Evolutionary conservation across 2,329 filamentous ascomycete species (phyloP).

Genomic region (Botrytis porri): DNA sequence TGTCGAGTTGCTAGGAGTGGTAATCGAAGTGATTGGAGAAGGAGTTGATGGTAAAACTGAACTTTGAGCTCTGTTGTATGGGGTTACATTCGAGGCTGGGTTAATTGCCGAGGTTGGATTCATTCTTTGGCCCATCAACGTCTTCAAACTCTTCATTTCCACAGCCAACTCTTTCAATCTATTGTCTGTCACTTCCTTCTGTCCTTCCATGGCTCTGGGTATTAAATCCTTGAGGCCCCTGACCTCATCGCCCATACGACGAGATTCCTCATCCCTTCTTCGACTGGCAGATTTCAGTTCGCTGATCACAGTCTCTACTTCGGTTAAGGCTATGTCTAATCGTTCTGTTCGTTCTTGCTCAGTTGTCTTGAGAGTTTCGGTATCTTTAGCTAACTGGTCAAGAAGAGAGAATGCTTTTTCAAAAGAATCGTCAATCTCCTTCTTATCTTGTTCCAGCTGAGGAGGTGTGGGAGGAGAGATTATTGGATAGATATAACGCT

Average conservation of each 20-base stretch:
- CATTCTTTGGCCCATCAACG: slow-evolving; percentile 68
- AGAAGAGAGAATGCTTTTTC: slow-evolving; percentile 87
- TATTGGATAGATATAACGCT: slow-evolving; percentile 88
- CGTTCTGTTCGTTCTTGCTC: slow-evolving; percentile 82
- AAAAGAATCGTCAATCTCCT: slow-evolving; percentile 88
- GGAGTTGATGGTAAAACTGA: slow-evolving; percentile 12
- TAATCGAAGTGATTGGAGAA: slow-evolving; percentile 18
- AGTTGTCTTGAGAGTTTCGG: slow-evolving; percentile 78
- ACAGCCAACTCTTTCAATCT: slow-evolving; percentile 79
- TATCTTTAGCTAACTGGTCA: slow-evolving; percentile 89
- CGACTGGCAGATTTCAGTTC: slow-evolving; percentile 80
- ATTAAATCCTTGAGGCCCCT: slow-evolving; percentile 78
- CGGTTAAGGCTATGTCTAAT: slow-evolving; percentile 74
- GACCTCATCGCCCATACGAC: slow-evolving; percentile 83
- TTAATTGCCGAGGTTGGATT: slow-evolving; percentile 40
- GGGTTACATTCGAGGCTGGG: slow-evolving; percentile 32
- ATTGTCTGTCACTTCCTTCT: slow-evolving; percentile 79
- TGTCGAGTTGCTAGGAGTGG: slow-evolving; percentile 19
- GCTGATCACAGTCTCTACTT: slow-evolving; percentile 78
- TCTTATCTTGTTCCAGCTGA: slow-evolving; percentile 91
- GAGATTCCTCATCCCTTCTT: slow-evolving; percentile 81
- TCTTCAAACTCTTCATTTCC: slow-evolving; percentile 91
- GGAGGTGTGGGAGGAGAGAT: slow-evolving; percentile 92
- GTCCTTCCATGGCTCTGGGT: slow-evolving; percentile 81
- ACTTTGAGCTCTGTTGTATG: slow-evolving; percentile 33